Base-by-base conservation (phyloP, 2,329 filamentous ascomycete genomes). In the Aspergillus unguis region DNA sequence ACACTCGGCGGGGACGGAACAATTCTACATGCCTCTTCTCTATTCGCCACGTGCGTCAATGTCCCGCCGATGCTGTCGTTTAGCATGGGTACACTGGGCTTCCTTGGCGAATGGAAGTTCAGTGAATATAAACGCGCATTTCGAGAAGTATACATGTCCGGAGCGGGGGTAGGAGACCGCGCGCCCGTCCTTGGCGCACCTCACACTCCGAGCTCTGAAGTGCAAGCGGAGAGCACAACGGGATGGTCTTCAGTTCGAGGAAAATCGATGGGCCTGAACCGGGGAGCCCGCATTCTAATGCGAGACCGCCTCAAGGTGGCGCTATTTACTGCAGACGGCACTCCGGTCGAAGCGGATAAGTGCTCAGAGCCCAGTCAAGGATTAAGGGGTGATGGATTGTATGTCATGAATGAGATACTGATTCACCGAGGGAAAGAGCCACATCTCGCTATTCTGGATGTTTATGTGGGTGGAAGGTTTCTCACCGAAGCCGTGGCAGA, bases 91-190 rank as follows among this genome's bases (percentile, higher is more conserved):
- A 95, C 92, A 0, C 77, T 99, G 1, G 94, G 94, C 0, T 99
- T 99, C 61, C 75, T 99, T 6, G 92, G 92, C 11, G 92, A 97
- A 72, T 99, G 92, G 92, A 95, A 94, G 64, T 97, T 97, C 68
- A 79, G 80, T 5, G 92, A 97, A 64, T 90, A 95, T 75, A 96
- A 96, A 73, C 82, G 89, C 44, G 94, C 94, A 0, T 96, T 95
- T 75, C 80, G 90, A 44, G 90, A 96, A 67, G 90, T 94, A 48
- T 96, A 95, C 74, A 95, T 96, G 88, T 86, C 84, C 37, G 85
- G 85, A 3, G 81, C 84, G 26, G 71, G 73, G 26, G 75, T 73
- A 29, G 75, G 78, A 9, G 75, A 79, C 56, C 73, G 77, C 8
- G 73, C 71, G 5, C 54, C 65, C 9, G 60, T 71, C 26, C 62